Percentiles rank a stretch among this genome's conserved stretches.
These are phyloP conservation scores for Trametes meyenii DNA, from an alignment of 768 basidiomycete species.

Conservation along the genomic window DNA sequence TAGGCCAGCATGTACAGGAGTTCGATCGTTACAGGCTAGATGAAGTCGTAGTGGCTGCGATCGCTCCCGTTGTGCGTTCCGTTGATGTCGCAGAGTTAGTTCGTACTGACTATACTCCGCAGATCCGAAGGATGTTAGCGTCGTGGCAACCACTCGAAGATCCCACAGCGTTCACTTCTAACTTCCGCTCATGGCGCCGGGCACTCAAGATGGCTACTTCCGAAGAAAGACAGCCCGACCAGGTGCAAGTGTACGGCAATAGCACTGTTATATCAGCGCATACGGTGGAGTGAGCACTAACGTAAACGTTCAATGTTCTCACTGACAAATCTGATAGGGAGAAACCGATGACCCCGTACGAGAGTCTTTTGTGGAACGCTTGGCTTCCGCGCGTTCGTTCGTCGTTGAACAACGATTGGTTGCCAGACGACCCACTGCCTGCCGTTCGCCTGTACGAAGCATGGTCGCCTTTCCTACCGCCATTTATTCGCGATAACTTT, in stretches of 20 bases:
- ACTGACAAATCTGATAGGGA: constrained; percentile 40
- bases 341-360: constrained; percentile 89
- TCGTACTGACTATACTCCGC: constrained; percentile 9
- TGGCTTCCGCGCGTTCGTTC: constrained; percentile 97
- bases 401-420: constrained; percentile 94
- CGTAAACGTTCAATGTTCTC: neutral
- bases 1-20: constrained; percentile 69
- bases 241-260: constrained; percentile 63
- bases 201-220: constrained; percentile 61
- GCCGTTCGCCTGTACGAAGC: constrained; percentile 84
- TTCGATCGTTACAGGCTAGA: constrained; percentile 82
- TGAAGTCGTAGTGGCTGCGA: constrained; percentile 91
- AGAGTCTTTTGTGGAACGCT: constrained; percentile 90
- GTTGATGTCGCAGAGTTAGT: neutral
- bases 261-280: constrained; percentile 37
- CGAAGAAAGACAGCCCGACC: constrained; percentile 46
- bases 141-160: constrained; percentile 85
- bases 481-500: constrained; percentile 92
- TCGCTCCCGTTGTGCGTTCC: constrained; percentile 69
- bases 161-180: constrained; percentile 64
- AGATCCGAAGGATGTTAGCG: constrained; percentile 71
- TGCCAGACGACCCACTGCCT: constrained; percentile 67
- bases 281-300: constrained; percentile 43
- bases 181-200: constrained; percentile 69
- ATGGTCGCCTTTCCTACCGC: constrained; percentile 87